Percentiles rank a stretch among this genome's conserved stretches.
These are phyloP conservation scores for Podaxis rugospora DNA, from an alignment of 768 basidiomycete species.

Conservation along the genomic window DNA sequence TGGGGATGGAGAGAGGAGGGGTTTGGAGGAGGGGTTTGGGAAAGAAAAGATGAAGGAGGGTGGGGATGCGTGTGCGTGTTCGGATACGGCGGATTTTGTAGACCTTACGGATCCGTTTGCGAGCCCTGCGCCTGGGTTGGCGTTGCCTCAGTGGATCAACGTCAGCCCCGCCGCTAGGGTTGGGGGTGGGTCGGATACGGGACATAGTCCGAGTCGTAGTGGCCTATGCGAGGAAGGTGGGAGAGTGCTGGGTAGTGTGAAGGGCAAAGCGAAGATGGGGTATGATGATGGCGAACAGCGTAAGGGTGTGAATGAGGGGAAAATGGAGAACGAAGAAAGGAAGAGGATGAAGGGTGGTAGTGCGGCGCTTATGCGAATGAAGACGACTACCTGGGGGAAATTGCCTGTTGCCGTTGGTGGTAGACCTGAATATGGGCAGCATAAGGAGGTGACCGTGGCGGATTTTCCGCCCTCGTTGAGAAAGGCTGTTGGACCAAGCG, in stretches of 20 bases:
- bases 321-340: neutral
- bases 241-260: neutral
- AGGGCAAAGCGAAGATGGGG: neutral
- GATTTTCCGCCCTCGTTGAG: constrained; percentile 1
- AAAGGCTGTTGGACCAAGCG: neutral
- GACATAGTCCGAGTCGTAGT: neutral
- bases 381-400: constrained; percentile 1
- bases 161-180: neutral
- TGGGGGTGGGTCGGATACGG: neutral
- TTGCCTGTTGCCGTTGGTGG: neutral
- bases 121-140: constrained; percentile 9
- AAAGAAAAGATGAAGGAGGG: neutral
- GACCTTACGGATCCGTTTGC: constrained; percentile 11
- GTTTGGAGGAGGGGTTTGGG: neutral
- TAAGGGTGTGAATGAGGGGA: neutral
- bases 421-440: neutral
- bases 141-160: constrained; percentile 1
- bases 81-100: constrained; percentile 7
- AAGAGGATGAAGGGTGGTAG: neutral
- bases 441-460: neutral
- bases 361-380: neutral
- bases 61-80: neutral
- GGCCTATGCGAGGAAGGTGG: neutral
- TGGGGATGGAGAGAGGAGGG: neutral
- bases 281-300: neutral